phyloP scores from a whole-genome alignment of 2,329 filamentous ascomycete species.

The Colletotrichum agaves region DNA sequence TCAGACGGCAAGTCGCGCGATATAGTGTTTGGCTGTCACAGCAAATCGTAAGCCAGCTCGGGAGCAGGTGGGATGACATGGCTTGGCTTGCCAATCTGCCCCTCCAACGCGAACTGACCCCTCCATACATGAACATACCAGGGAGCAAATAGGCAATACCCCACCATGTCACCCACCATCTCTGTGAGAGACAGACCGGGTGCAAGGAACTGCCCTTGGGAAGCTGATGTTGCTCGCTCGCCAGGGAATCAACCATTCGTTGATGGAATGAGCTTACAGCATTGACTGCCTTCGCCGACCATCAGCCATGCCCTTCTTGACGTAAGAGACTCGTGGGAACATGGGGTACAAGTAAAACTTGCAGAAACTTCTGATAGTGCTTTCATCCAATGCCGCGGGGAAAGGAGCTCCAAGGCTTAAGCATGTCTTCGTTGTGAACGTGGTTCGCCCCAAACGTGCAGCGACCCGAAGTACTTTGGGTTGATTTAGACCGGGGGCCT shows the following conservation, averaged over 20 bases:
- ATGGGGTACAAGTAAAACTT: neutral
- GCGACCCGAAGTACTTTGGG: neutral
- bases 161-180: constrained; percentile 40
- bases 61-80: constrained; percentile 41
- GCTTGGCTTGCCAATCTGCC: constrained; percentile 17
- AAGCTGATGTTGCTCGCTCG: no score
- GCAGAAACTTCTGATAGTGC: constrained; percentile 2
- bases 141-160: constrained; percentile 35
- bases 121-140: constrained; percentile 23
- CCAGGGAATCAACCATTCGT: neutral
- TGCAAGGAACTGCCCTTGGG: neutral
- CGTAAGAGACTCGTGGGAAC: neutral
- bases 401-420: neutral
- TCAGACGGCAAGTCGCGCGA: constrained; percentile 13
- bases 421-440: neutral
- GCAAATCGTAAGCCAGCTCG: constrained; percentile 43
- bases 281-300: neutral
- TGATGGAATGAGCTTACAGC: neutral
- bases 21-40: constrained; percentile 35
- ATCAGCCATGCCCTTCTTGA: neutral
- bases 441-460: neutral
- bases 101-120: constrained; percentile 31
- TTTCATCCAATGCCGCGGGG: constrained; percentile 8
- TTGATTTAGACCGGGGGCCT: constrained; percentile 3
- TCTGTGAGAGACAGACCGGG: constrained; percentile 24